phyloP scores from a whole-genome alignment of 805 yeast genomes.

The Yarrowia divulgata region DNA sequence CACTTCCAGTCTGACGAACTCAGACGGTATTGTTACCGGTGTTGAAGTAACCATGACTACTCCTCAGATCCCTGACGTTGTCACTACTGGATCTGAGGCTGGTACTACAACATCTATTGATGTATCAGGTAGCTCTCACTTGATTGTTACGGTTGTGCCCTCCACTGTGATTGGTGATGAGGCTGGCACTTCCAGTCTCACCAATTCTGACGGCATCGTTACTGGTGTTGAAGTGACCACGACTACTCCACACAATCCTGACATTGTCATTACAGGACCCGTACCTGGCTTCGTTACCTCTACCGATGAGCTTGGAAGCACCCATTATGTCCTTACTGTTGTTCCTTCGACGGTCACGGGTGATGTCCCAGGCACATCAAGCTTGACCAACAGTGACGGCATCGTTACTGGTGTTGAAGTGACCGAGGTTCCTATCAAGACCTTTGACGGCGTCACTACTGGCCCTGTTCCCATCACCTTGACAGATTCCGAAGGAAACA shows the following conservation, averaged over 20 bases:
- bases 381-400: too few species aligned
- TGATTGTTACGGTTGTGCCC: not conserved
- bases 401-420: conserved; percentile 3
- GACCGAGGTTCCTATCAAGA: not conserved
- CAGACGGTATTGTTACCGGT: not conserved
- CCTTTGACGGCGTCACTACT: not conserved
- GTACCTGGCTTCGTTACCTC: not conserved
- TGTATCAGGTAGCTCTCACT: not conserved
- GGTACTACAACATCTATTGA: not conserved
- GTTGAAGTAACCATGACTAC: not conserved
- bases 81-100: not conserved
- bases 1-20: not conserved
- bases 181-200: not conserved
- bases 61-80: too few species aligned
- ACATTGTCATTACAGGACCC: not conserved
- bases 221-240: too few species aligned
- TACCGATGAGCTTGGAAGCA: not conserved
- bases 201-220: too few species aligned
- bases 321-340: too few species aligned
- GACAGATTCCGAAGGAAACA: not conserved
- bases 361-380: too few species aligned
- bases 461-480: not conserved
- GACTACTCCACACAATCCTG: too few species aligned
- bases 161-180: not conserved
- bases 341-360: too few species aligned